Percentiles rank a stretch among this genome's conserved stretches.
Evolutionary conservation across 2,329 filamentous ascomycete genomes (phyloP).

Genomic region (Phaeoacremonium minimum): DNA sequence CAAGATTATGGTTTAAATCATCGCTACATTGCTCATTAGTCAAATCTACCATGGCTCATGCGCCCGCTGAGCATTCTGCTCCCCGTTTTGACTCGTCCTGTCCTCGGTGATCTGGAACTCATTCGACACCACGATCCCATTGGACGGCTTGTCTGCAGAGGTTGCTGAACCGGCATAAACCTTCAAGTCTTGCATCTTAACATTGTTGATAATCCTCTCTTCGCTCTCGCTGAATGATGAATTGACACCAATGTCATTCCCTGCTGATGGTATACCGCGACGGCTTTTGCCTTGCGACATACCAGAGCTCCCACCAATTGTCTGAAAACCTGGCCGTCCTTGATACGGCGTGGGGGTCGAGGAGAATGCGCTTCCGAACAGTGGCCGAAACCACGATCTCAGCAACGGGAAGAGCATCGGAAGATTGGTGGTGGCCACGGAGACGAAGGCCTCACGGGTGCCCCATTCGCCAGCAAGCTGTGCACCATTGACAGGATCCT

Average conservation of each 20-base stretch:
- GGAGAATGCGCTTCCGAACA: constrained; percentile 29
- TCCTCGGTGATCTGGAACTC: neutral
- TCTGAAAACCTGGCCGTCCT: constrained; percentile 29
- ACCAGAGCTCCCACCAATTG: constrained; percentile 31
- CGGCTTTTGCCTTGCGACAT: constrained; percentile 11
- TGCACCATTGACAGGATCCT: constrained; percentile 26
- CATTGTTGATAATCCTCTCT: constrained; percentile 35
- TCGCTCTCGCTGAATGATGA: constrained; percentile 30
- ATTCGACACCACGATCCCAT: neutral
- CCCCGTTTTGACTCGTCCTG: neutral
- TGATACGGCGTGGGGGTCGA: constrained; percentile 32
- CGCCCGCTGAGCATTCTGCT: neutral
- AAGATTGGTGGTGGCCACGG: constrained; percentile 30
- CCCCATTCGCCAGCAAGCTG: constrained; percentile 27
- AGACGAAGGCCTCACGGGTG: constrained; percentile 32
- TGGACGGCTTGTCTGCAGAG: neutral
- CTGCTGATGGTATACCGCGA: constrained; percentile 22
- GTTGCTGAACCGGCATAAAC: neutral
- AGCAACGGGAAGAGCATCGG: constrained; percentile 37
- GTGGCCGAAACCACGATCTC: constrained; percentile 27
- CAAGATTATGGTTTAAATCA: too few species aligned
- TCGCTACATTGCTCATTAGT: too few species aligned
- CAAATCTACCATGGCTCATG: neutral
- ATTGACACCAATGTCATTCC: constrained; percentile 25
- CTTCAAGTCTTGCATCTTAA: neutral